Evolutionary conservation across 768 basidiomycete species (phyloP), one percentile per base, ranked within the genome.

Genomic region (Naematelia aurantialba): DNA sequence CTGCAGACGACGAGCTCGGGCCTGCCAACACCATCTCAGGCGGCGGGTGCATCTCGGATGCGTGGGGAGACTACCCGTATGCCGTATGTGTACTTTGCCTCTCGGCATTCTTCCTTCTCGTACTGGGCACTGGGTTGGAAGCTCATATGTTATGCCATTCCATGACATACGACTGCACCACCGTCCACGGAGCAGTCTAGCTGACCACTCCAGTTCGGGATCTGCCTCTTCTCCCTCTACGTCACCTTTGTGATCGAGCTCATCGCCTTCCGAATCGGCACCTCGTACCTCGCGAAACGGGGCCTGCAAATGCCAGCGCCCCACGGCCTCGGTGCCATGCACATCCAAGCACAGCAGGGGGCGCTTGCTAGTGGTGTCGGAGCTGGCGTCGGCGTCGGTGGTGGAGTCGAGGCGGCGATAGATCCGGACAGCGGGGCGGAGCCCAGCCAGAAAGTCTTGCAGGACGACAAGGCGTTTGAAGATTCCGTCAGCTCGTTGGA

Each of bases 31-130:
- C 57, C 2, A 26, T 52, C 57, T 51, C 48, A n/a, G 19, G 25
- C 19, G 66, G 72, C 4, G 70, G 64, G 24, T 76, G 74, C 52
- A 63, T 76, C 52, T 10, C 27, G 8, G 63, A 69, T 24, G 62
- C 50, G 0, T 76, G 74, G 74, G 63, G 39, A 4, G 69, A 67
- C 19, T 75, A 75, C 57, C 72, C 69, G n/a, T 65, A 68, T 56
- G 61, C 65, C 29, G 64, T 54, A 34, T 45, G 52, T 45, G 11
- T 46, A n/a, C n/a, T n/a, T n/a, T 27, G 5, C 5, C 5, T 24
- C n/a, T 26, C 48, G 21, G 47, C n/a, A 30, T 22, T 56, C 49
- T 19, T n/a, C n/a, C n/a, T n/a, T n/a, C n/a, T n/a, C n/a, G n/a
- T n/a, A n/a, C n/a, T n/a, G n/a, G n/a, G n/a, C n/a, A n/a, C n/a